phyloP scores from a whole-genome alignment of 495 filamentous ascomycete species.

The Penicillium crystallinum region DNA sequence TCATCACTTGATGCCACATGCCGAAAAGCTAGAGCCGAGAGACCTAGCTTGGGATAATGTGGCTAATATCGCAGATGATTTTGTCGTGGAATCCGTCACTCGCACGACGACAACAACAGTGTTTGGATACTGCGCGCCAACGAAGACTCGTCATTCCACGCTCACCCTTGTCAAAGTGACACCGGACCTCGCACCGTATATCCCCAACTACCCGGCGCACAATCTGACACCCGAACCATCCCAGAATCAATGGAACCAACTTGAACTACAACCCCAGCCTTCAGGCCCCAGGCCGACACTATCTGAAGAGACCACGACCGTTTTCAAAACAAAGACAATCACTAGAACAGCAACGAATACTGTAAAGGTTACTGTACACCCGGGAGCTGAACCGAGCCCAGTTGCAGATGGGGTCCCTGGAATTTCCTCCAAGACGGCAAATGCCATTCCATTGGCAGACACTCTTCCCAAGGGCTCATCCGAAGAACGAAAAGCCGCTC shows the following conservation, averaged over 20 bases:
- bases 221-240: neutral
- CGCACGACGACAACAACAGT: constrained; percentile 29
- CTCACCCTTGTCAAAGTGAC: constrained; percentile 7
- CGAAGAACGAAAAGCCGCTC: neutral
- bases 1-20: constrained; percentile 7
- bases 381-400: neutral
- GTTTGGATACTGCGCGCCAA: constrained; percentile 13
- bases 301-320: constrained; percentile 10
- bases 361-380: neutral
- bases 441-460: neutral
- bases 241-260: neutral
- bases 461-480: neutral
- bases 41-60: constrained; percentile 5
- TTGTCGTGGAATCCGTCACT: constrained; percentile 18
- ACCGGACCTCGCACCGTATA: neutral
- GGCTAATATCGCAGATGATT: constrained; percentile 10
- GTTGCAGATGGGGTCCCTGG: neutral
- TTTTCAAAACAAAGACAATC: constrained; percentile 13
- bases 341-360: constrained; percentile 2
- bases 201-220: neutral
- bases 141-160: constrained; percentile 10
- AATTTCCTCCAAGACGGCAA: neutral
- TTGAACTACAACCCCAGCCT: neutral
- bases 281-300: neutral
- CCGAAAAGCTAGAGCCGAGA: constrained; percentile 3